phyloP scores from a whole-genome alignment of 192 early-diverging fungal species.

The Coemansia reversa region DNA sequence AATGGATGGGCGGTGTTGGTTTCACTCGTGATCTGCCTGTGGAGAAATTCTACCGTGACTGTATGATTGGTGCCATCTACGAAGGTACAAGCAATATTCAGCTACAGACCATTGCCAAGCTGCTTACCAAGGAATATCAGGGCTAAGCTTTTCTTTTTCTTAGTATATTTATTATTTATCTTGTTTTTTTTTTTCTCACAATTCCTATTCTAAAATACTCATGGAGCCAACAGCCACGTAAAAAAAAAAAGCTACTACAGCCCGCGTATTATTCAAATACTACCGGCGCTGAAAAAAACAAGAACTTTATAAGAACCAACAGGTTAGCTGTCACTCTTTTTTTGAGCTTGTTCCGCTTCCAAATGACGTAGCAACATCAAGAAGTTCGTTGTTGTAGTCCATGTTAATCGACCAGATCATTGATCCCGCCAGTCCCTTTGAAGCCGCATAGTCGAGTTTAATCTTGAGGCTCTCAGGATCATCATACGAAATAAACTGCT shows the following conservation, averaged over 20 bases:
- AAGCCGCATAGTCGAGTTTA: conserved; percentile 62
- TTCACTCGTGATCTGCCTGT: conserved; percentile 89
- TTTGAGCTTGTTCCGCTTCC: conserved; percentile 3
- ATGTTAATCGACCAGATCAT: conserved; percentile 60
- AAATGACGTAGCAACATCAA: conserved; percentile 25
- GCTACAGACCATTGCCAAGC: conserved; percentile 88
- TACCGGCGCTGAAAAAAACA: not conserved
- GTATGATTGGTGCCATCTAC: conserved; percentile 97
- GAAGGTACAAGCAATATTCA: conserved; percentile 96
- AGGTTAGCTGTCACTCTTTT: not conserved
- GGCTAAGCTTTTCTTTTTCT: not conserved
- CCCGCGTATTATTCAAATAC: not conserved
- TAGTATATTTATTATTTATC: not conserved
- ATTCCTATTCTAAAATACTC: too few species aligned
- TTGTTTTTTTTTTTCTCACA: too few species aligned
- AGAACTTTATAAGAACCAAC: not conserved
- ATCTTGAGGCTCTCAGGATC: conserved; percentile 60
- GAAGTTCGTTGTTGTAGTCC: conserved; percentile 59
- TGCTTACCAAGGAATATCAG: conserved; percentile 37
- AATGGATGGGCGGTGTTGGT: conserved; percentile 98
- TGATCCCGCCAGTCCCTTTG: conserved; percentile 57
- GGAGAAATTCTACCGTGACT: conserved; percentile 96
- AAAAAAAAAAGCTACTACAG: too few species aligned
- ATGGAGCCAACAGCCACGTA: too few species aligned
- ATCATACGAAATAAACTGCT: conserved; percentile 68